Percentiles rank a stretch among this genome's conserved stretches.
Evolutionary conservation across 371 early-diverging fungal genomes (phyloP).

Genomic region (Lichtheimia corymbifera): DNA sequence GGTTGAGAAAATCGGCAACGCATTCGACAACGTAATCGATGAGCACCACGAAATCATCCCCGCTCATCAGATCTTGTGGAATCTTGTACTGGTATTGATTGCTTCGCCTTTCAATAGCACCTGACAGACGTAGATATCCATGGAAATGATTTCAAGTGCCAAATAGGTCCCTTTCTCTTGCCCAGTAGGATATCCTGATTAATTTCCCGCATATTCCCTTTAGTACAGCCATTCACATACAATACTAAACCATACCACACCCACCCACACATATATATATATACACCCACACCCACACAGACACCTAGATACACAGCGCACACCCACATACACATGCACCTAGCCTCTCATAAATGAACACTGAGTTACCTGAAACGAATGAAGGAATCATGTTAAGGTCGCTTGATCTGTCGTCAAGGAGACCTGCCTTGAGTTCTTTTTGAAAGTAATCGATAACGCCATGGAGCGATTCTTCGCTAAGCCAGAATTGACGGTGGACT

Average conservation of each 20-base stretch:
- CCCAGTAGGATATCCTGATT: conserved; percentile 74
- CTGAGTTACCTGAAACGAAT: conserved; percentile 42
- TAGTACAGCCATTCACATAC: no score
- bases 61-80: conserved; percentile 73
- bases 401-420: conserved; percentile 44
- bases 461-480: conserved; percentile 22
- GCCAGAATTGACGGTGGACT: conserved; percentile 30
- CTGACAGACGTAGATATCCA: conserved; percentile 58
- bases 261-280: no score
- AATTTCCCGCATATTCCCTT: background rate
- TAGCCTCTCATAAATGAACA: background rate
- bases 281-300: no score
- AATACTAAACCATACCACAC: no score
- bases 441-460: conserved; percentile 35
- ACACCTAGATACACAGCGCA: no score
- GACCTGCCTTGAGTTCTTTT: conserved; percentile 38
- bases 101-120: conserved; percentile 51
- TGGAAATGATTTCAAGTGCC: conserved; percentile 91
- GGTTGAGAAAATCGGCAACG: conserved; percentile 43
- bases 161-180: conserved; percentile 86
- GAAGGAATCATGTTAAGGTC: conserved; percentile 57
- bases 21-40: conserved; percentile 90
- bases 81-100: conserved; percentile 74
- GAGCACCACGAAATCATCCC: conserved; percentile 61
- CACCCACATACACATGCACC: no score